These are phyloP conservation scores for Candida coleopterorum DNA, from an alignment of 805 yeast genomes.

Conservation along the genomic window DNA sequence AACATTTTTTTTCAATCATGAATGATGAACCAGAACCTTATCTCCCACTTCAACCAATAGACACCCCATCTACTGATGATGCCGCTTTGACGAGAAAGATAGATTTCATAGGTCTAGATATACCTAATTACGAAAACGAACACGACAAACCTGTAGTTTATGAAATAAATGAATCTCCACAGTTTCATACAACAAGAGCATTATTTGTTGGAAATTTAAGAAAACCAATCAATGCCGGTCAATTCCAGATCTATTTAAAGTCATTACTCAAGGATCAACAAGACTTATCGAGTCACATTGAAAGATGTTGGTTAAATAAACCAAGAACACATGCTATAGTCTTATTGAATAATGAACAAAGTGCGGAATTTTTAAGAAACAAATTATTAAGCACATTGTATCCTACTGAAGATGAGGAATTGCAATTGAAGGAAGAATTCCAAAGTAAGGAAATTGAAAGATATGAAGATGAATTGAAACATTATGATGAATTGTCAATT, in stretches of 20 bases:
- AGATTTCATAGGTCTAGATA: conserved; percentile 7
- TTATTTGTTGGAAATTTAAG: conserved; percentile 41
- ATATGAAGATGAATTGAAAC: conserved; percentile 13
- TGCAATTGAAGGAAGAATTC: conserved; percentile 12
- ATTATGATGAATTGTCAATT: conserved; percentile 10
- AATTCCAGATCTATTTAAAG: conserved; percentile 33
- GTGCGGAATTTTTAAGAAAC: conserved; percentile 33
- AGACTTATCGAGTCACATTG: conserved; percentile 23
- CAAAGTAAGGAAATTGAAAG: conserved; percentile 19
- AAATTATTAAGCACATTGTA: conserved; percentile 31
- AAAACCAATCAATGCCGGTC: conserved; percentile 32
- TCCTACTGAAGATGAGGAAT: conserved; percentile 26
- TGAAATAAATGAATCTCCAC: conserved; percentile 24
- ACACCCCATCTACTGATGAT: too few relatives aligned
- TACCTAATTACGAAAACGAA: conserved; percentile 4
- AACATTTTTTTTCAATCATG: too few relatives aligned
- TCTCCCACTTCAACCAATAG: conserved; percentile 1
- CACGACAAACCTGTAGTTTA: conserved; percentile 26
- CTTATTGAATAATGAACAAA: conserved; percentile 34
- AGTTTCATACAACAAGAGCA: conserved; percentile 38
- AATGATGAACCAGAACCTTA: conserved; percentile 11
- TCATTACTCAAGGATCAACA: conserved; percentile 24
- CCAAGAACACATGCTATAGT: conserved; percentile 41
- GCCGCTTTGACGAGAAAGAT: conserved; percentile 3
- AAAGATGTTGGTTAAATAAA: conserved; percentile 43